Base-by-base conservation (phyloP, 139 green algal genomes). In the Auxenochlorella pyrenoidosa region DNA sequence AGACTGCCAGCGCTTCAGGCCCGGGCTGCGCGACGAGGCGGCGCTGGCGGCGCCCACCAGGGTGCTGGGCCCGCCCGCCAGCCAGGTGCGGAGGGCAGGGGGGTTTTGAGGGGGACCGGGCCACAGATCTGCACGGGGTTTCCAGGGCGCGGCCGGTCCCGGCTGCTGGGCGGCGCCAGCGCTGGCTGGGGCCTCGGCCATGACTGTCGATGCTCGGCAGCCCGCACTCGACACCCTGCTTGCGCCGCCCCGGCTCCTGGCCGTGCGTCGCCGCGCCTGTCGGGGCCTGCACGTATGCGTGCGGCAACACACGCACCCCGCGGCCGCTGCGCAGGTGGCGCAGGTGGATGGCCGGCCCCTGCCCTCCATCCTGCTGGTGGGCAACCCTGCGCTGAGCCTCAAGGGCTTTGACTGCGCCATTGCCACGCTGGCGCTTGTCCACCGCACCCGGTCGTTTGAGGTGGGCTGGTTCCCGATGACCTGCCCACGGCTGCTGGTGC, bases 371-470 rank as follows among this genome's bases (percentile, higher is more conserved):
- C 87, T 95, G 51, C 84, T 96, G 32, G 94, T 96, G 12, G 94
- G 94, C 59, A 95, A 96, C 87, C 94, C 94, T 1, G 82, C 85
- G 13, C 88, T 96, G 63, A 89, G 88, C 28, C 86, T 96, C 32
- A 96, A 96, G 68, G 94, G 93, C 43, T 95, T 95, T 82, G 91
- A 94, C 21, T 89, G 89, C 28, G 93, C 92, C 19, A 78, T 95
- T 22, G 86, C 86, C 19, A 86, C 84, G 12, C 87, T 96, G 88
- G 79, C 86, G 8, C 79, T 87, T 32, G 92, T 94, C 19, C 88
- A 91, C 65, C 76, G 86, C 40, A 75, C 91, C 66, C 81, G 90
- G 43, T 90, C 90, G 10, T 86, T 93, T 13, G 59, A 89, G 83
- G 81, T 84, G 28, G 3, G 58, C 21, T 3, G 59, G 15, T 21